Base-by-base conservation (phyloP, 192 early-diverging fungal genomes). In the Coemansia sp. region DNA sequence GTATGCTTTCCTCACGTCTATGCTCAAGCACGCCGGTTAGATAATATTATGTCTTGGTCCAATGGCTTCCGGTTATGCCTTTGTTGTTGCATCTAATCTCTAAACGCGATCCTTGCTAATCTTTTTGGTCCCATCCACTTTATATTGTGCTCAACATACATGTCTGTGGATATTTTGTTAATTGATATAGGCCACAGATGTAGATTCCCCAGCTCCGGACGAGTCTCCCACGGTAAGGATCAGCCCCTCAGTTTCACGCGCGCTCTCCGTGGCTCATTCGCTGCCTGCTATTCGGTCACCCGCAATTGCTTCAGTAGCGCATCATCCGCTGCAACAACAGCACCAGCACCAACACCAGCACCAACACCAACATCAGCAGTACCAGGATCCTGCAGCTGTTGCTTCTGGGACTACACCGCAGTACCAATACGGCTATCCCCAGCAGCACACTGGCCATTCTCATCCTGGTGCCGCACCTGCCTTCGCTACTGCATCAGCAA, bases 231-330 rank as follows among this genome's bases (percentile, higher is more conserved):
- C 68, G 21, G 60, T 39, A 15, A 73, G 73, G 42, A 58, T 22
- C 39, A 78, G 76, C 51, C 76, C 76, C 9, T 32, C 64, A 37
- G 42, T 55, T 15, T 41, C 71, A 12, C 42, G 68, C 42, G 67
- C 76, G 39, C 71, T 71, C 16, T 72, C 76, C 2, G 67, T 52
- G 21, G 67, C 71, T 40, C 71, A 78, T 42, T 62, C 71, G 41
- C 56, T 78, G 51, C 64, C 76, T 37, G 59, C 76, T 41, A 78
- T 78, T 36, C 76, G 77, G 59, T 78, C 77, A 16, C 72, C 77
- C n/a, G 45, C 63, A 46, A 61, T 61, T 16, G 48, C 65, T 5
- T 41, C 69, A 7, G 64, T 54, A 37, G 65, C 62, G n/a, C 61
- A 65, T 47, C 63, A 42, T 43, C 58, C 62, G 2, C 39, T 63